Base-by-base conservation (phyloP, 1,284 basidiomycete genomes). In the Sporisorium reilianum region DNA sequence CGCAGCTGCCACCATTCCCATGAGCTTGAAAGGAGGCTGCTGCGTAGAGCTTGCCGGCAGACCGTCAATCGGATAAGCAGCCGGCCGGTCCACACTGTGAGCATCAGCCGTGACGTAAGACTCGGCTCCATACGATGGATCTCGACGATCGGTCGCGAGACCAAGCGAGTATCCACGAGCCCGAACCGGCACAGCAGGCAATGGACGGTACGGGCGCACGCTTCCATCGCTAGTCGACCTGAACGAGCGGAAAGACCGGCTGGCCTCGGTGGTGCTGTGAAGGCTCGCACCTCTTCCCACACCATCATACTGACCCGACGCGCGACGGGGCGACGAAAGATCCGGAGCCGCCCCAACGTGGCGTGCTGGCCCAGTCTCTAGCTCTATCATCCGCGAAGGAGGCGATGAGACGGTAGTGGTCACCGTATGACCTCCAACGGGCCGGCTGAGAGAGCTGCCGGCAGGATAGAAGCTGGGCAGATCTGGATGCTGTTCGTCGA, bases 401-500 rank as follows among this genome's bases (percentile, higher is more conserved):
- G 59, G 58, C n/a, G 59, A 63, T 1, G 41, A 18, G 8, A 46
- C 26, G 25, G n/a, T 38, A 2, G 34, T 25, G 14, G 28, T 5
- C n/a, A 20, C 38, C 2, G 46, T 44, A 23, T 22, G 26, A 3
- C n/a, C n/a, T n/a, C 25, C 48, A 26, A 45, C 23, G 2, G 65
- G 49, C 25, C 58, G 23, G 10, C 49, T 22, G 7, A 55, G 25
- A 11, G 46, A 28, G 8, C 49, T 25, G 5, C 52, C 53, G 18
- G 58, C 58, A 0, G 64, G 58, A 12, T 56, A 56, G 58, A 61
- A 67, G 5, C 48, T 53, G 14, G 61, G 49, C 6, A 57, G 23
- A 45, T 58, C 53, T 12, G 61, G 62, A 55, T 55, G 54, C 25
- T 50, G 67, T 45, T 61, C 62, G 20, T 64, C 66, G 32, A 61